These are phyloP conservation scores for Ogataea salicorniae DNA, from an alignment of 805 yeast genomes.

Conservation along the genomic window DNA sequence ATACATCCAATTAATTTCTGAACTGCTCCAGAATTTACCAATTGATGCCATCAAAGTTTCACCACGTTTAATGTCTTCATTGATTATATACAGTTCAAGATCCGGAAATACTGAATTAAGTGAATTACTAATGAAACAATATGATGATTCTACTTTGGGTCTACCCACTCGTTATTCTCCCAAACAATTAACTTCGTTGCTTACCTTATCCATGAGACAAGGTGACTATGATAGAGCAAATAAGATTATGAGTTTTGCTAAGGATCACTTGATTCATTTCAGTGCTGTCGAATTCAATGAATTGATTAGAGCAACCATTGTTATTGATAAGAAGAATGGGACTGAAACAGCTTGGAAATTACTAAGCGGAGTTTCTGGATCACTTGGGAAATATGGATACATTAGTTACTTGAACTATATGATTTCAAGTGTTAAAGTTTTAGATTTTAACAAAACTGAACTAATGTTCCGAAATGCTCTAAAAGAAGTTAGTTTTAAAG, in stretches of 20 bases:
- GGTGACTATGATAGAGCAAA: slow-evolving; percentile 25
- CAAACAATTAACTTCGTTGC: slow-evolving; percentile 27
- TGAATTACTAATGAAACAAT: slow-evolving; percentile 23
- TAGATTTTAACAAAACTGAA: slow-evolving; percentile 24
- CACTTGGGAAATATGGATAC: slow-evolving; percentile 23
- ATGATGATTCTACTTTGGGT: slow-evolving; percentile 19
- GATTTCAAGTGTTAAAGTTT: slow-evolving; percentile 13
- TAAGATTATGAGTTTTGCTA: slow-evolving; percentile 25
- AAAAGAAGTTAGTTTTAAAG: slow-evolving; percentile 5
- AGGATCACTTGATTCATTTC: slow-evolving; percentile 21
- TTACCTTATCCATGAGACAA: slow-evolving; percentile 23
- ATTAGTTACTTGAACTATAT: slow-evolving; percentile 26
- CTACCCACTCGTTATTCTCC: slow-evolving; percentile 21
- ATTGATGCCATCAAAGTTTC: slow-evolving; percentile 29
- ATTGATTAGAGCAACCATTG: slow-evolving; percentile 24
- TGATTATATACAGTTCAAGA: slow-evolving; percentile 27
- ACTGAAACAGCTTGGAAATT: slow-evolving; percentile 26
- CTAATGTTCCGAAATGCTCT: slow-evolving; percentile 18
- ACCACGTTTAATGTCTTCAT: slow-evolving; percentile 30
- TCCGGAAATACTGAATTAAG: slow-evolving; percentile 22
- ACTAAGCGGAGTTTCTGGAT: slow-evolving; percentile 14
- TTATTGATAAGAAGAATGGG: slow-evolving; percentile 4
- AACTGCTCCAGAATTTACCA: slow-evolving; percentile 28
- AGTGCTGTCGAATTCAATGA: slow-evolving; percentile 28
- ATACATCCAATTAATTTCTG: slow-evolving; percentile 22